These are phyloP conservation scores for Ophiobolus disseminans DNA, from an alignment of 2,329 filamentous ascomycete species.

Conservation along the genomic window DNA sequence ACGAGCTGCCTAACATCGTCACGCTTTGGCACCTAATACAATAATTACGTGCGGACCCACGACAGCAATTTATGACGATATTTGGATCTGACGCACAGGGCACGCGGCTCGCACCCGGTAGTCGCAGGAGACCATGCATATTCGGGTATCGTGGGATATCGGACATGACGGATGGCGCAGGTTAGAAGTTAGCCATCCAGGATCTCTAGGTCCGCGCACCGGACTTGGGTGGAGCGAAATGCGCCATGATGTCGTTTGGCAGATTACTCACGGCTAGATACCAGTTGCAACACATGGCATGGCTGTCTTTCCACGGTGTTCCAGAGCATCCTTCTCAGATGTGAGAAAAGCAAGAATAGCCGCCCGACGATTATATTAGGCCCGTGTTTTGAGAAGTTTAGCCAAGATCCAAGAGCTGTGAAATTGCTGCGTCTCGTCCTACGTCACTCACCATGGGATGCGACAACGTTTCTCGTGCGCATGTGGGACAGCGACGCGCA, in stretches of 20 bases:
- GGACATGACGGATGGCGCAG: constrained; percentile 29
- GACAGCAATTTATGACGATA: constrained; percentile 13
- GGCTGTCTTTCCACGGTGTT: constrained; percentile 5
- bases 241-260: constrained; percentile 29
- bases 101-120: constrained; percentile 27
- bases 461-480: constrained; percentile 5
- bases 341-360: constrained; percentile 10
- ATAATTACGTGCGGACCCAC: constrained; percentile 6
- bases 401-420: constrained; percentile 16
- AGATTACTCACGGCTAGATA: constrained; percentile 9
- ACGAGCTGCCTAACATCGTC: constrained; percentile 8
- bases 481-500: constrained; percentile 13
- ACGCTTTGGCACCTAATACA: background rate
- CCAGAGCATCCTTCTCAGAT: constrained; percentile 5
- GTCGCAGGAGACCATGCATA: constrained; percentile 8
- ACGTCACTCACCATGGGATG: constrained; percentile 34
- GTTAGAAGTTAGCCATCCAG: constrained; percentile 14
- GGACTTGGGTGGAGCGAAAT: constrained; percentile 10
- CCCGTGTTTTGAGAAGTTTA: constrained; percentile 7
- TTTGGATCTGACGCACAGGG: constrained; percentile 15
- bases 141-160: constrained; percentile 18
- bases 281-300: constrained; percentile 5
- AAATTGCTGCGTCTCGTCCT: constrained; percentile 15
- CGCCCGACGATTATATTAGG: constrained; percentile 4
- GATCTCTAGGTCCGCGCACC: constrained; percentile 21